Base-by-base conservation (phyloP, 208 protist species). In the Borovskyia barvae region DNA sequence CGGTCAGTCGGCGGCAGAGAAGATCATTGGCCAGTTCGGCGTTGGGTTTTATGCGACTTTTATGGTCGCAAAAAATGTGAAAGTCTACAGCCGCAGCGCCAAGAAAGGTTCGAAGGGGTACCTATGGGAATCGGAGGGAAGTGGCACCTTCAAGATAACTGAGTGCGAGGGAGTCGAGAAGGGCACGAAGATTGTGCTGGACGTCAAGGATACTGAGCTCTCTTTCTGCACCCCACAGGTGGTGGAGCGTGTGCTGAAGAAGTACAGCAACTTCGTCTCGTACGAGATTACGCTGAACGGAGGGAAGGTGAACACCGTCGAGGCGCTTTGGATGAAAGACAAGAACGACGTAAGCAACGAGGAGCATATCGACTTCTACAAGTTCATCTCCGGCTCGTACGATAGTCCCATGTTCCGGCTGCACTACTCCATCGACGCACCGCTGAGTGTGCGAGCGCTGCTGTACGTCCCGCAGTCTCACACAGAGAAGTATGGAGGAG, bases 41-140 rank as follows among this genome's bases (percentile, higher is more conserved):
- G 97, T 99, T 33, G 97, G 97, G 57, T 99, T 99, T 76, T 99
- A 99, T 68, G 85, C 90, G 1, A 84, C 78, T 48, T 99, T 98
- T 72, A 98, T 99, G 95, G 97, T 99, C 17, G 87, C 95, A n/a
- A 91, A 98, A 47, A 74, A 81, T 22, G 93, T 98, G 14, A 91
- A 80, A 35, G 93, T 98, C 7, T 98, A 94, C 80, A 91, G 90
- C 11, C 77, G 90, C 41, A 95, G 79, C 45, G 82, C 81, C 48
- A 87, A 92, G 52, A 85, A 92, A 46, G 91, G 71, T 19, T 72
- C 72, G 53, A 90, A 95, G 56, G 96, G 93, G n/a, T 97, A 98
- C 68, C 48, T 93, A 25, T 98, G 97, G 97, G 88, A 97, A 66
- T 96, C 87, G 9, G 88, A 97, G 43, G 97, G 94, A 40, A 90